phyloP scores from a whole-genome alignment of 805 yeast genomes.

The Lipomyces chichibuensis region DNA sequence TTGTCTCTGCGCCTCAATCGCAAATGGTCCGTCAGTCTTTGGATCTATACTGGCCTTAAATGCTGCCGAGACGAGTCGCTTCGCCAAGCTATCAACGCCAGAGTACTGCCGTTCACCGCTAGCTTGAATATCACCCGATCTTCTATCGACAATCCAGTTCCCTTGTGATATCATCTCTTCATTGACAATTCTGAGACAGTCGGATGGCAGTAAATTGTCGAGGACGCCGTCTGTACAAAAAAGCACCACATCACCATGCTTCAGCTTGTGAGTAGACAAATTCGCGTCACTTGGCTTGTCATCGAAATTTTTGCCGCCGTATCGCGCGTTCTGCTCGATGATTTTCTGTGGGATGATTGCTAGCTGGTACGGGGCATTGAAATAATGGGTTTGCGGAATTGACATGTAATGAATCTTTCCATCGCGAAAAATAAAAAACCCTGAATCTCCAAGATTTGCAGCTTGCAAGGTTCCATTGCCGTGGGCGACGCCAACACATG shows the following conservation, averaged over 20 bases:
- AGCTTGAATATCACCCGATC: conserved; percentile 25
- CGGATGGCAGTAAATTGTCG: conserved; percentile 77
- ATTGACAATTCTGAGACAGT: conserved; percentile 67
- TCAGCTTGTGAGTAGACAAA: conserved; percentile 62
- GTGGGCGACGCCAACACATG: conserved; percentile 75
- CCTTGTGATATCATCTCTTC: conserved; percentile 52
- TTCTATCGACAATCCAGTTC: conserved; percentile 40
- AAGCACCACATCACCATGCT: conserved; percentile 73
- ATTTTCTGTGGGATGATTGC: conserved; percentile 74
- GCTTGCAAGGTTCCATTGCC: conserved; percentile 58
- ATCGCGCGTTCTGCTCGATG: conserved; percentile 22
- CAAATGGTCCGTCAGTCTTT: conserved; percentile 79
- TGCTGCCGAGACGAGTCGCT: conserved; percentile 65
- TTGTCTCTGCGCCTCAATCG: conserved; percentile 69
- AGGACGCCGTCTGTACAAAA: conserved; percentile 94
- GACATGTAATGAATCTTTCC: conserved; percentile 66
- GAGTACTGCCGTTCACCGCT: conserved; percentile 19
- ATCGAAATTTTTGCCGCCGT: conserved; percentile 59
- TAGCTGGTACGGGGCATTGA: conserved; percentile 90
- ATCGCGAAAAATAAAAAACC: conserved; percentile 83
- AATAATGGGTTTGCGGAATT: conserved; percentile 77
- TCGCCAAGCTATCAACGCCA: conserved; percentile 54
- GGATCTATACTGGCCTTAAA: conserved; percentile 71
- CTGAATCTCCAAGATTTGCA: conserved; percentile 91
- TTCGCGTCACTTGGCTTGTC: conserved; percentile 74